Percentiles rank a stretch among this genome's conserved stretches.
Evolutionary conservation across 2,329 filamentous ascomycete genomes (phyloP).

Genomic region (Alternaria gaisen): DNA sequence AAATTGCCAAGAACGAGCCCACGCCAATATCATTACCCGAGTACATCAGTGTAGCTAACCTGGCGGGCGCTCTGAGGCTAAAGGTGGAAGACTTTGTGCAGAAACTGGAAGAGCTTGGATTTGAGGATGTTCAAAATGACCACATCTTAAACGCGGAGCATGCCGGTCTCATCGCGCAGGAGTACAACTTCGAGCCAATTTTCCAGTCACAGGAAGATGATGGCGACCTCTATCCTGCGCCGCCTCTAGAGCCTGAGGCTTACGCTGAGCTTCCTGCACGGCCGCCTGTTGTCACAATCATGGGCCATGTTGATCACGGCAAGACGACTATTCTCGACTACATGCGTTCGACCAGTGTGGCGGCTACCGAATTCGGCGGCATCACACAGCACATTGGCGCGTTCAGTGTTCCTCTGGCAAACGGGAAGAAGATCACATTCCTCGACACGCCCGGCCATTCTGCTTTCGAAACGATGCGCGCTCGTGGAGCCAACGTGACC

Average conservation of each 20-base stretch:
- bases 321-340: slow-evolving; percentile 97
- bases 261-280: slow-evolving; percentile 72
- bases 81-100: slow-evolving; percentile 74
- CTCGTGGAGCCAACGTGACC: slow-evolving; percentile 93
- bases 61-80: slow-evolving; percentile 79
- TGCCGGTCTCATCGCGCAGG: slow-evolving; percentile 86
- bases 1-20: slow-evolving; percentile 39
- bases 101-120: slow-evolving; percentile 88
- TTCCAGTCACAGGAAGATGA: slow-evolving; percentile 70
- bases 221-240: slow-evolving; percentile 74
- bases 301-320: slow-evolving; percentile 98
- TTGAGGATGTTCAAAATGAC: slow-evolving; percentile 82
- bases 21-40: slow-evolving; percentile 78
- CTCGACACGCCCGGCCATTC: slow-evolving; percentile 96
- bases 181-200: slow-evolving; percentile 90
- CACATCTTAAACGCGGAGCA: slow-evolving; percentile 91
- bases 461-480: slow-evolving; percentile 94
- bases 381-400: slow-evolving; percentile 99
- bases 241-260: slow-evolving; percentile 64
- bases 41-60: slow-evolving; percentile 86
- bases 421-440: slow-evolving; percentile 92
- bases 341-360: slow-evolving; percentile 90
- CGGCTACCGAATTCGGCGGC: slow-evolving; percentile 89
- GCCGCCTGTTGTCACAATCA: slow-evolving; percentile 96
- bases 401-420: slow-evolving; percentile 85